Base-by-base conservation (phyloP, 805 yeast genomes). In the Millerozyma miso region DNA sequence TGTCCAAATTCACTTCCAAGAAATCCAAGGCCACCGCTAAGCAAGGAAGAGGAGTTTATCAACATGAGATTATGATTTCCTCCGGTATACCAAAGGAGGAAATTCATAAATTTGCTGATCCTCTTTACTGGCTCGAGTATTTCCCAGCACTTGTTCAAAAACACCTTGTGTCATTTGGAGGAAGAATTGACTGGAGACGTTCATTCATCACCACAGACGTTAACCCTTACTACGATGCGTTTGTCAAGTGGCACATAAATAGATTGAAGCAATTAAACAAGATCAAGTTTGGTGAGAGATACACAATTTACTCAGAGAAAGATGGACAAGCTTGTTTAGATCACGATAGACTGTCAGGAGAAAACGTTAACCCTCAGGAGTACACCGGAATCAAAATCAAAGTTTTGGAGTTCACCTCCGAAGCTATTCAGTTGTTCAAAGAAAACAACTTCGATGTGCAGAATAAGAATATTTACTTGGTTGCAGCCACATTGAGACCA, bases 241-340 rank as follows among this genome's bases (percentile, higher is more conserved):
- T 93, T 60, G 83, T 91, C 44, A 81, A 91, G 74, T 93, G 99
- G 99, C 96, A 89, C 69, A 87, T 93, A 81, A 88, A 83, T 69
- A 75, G 83, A 61, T 80, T 93, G 64, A 87, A 81, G 72, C 89
- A 80, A 37, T 69, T 76, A 45, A 96, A 91, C 50, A 91, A 88
- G 71, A 89, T 93, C 71, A 93, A 91, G 74, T 93, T 93, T 55
- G 99, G 99, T 67, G 95, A 91, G 74, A 84, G 99, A 72, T 88
- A 89, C 75, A 93, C 99, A 53, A 88, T 93, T 58, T 93, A 88
- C 71, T 90, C 98, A 34, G 96, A 89, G 62, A 91, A 87, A 71
- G 99, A 93, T 69, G 97, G 97, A 51, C 99, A 93, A 75, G 95
- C 99, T 33, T 93, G 99, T 76, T 90, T 93, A 91, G 99, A 93